A percentile compares a stretch with the other conserved stretches of the same genome.
These are phyloP conservation scores for Fraxinus cuspidata DNA, from an alignment of 257 asterid species.

Conservation along the genomic window DNA sequence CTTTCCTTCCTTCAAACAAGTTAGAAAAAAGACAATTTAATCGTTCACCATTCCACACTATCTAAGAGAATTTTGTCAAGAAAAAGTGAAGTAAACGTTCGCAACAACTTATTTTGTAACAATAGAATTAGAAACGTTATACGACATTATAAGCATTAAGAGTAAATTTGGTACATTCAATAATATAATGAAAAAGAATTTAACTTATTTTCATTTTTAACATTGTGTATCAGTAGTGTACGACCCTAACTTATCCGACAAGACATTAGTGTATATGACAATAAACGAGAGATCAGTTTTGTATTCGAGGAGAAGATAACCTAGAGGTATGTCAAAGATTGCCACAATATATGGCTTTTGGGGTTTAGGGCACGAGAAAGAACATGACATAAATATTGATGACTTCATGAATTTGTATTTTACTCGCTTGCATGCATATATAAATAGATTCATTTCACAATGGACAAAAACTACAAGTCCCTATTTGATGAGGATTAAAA, in stretches of 20 bases:
- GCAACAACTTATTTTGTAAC: too few relatives aligned
- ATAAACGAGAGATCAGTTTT: not conserved
- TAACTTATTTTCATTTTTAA: too few relatives aligned
- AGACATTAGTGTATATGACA: not conserved
- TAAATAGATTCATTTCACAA: not conserved
- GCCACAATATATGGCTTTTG: slow-evolving; percentile 4
- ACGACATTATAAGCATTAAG: too few relatives aligned
- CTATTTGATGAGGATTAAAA: too few relatives aligned
- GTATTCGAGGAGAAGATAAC: not conserved
- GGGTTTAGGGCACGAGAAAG: not conserved
- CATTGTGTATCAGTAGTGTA: not conserved
- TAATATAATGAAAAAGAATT: too few relatives aligned
- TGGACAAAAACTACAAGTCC: not conserved
- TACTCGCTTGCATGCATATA: slow-evolving; percentile 12
- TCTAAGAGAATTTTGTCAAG: not conserved
- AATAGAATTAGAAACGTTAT: too few relatives aligned
- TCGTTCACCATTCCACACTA: not conserved
- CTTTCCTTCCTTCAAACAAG: not conserved
- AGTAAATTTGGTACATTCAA: too few relatives aligned
- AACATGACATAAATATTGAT: slow-evolving; percentile 13
- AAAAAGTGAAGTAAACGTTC: not conserved
- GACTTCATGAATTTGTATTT: slow-evolving; percentile 8
- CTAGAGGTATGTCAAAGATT: not conserved
- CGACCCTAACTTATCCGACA: not conserved
- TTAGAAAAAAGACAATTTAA: too few relatives aligned